Conservation (phyloP, 192 early-diverging fungal genomes). For the Radiomyces spectabilis region DNA sequence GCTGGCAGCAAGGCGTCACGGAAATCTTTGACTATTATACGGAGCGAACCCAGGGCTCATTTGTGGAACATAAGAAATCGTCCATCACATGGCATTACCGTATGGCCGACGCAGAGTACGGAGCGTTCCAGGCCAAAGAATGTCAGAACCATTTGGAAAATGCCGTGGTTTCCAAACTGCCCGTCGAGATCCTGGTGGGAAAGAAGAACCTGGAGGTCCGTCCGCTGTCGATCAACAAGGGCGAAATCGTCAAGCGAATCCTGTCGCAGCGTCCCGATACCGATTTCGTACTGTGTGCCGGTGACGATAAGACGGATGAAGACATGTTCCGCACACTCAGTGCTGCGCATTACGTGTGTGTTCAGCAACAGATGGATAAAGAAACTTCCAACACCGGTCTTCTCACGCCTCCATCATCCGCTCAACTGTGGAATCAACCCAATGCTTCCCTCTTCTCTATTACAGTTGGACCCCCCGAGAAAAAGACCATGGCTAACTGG, state of each 20-base stretch:
- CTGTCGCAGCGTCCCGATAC: slow-evolving; percentile 39
- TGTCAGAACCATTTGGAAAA: slow-evolving; percentile 84
- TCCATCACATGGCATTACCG: slow-evolving; percentile 90
- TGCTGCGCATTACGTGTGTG: no score
- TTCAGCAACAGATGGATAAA: no score
- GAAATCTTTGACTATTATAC: slow-evolving; percentile 83
- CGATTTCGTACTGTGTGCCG: slow-evolving; percentile 79
- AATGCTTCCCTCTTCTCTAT: slow-evolving; percentile 64
- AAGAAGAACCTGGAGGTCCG: slow-evolving; percentile 89
- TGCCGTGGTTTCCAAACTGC: slow-evolving; percentile 69
- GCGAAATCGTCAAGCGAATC: slow-evolving; percentile 78
- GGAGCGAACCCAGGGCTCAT: slow-evolving; percentile 78
- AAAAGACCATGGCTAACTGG: slow-evolving; percentile 87
- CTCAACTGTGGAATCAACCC: no score
- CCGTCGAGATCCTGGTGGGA: slow-evolving; percentile 80
- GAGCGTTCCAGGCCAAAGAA: slow-evolving; percentile 83
- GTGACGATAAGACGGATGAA: slow-evolving; percentile 88
- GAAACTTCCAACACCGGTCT: no score
- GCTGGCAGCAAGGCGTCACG: slow-evolving; percentile 77
- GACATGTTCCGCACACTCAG: slow-evolving; percentile 83
- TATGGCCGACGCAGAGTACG: slow-evolving; percentile 78
- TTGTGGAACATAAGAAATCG: slow-evolving; percentile 75
- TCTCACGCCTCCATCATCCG: no score
- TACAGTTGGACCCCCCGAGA: slow-evolving; percentile 81
- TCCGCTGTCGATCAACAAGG: slow-evolving; percentile 80